Conservation (phyloP, 768 basidiomycete species). For the Boletus eberwhitei region DNA sequence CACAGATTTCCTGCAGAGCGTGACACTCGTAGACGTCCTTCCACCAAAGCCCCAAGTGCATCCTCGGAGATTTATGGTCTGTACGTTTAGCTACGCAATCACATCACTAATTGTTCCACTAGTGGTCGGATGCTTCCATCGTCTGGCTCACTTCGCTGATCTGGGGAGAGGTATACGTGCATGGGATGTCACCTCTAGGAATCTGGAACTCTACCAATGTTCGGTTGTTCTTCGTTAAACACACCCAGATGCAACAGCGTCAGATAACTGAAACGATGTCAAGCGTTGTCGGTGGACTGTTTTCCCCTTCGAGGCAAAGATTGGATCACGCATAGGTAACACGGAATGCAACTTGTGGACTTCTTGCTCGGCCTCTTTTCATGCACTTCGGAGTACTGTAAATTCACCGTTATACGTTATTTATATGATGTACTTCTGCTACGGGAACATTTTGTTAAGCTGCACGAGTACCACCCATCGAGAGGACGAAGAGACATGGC, state of each 20-base stretch:
- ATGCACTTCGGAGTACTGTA: neutral
- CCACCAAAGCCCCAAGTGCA: slow-evolving; percentile 63
- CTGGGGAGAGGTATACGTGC: slow-evolving; percentile 95
- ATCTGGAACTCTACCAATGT: slow-evolving; percentile 92
- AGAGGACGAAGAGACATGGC: neutral
- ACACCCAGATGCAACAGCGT: slow-evolving; percentile 63
- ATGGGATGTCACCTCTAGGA: slow-evolving; percentile 80
- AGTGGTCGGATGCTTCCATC: slow-evolving; percentile 93
- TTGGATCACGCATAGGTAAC: slow-evolving; percentile 24
- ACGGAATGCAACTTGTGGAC: neutral
- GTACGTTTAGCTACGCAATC: slow-evolving; percentile 22
- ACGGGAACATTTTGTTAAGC: neutral
- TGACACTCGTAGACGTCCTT: slow-evolving; percentile 67
- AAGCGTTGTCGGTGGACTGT: slow-evolving; percentile 76
- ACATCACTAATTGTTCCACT: neutral
- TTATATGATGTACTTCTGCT: neutral
- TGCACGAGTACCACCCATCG: neutral
- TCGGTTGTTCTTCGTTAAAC: slow-evolving; percentile 88
- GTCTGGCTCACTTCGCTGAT: slow-evolving; percentile 91
- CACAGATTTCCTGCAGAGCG: slow-evolving; percentile 69
- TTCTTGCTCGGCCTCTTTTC: neutral
- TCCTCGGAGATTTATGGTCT: slow-evolving; percentile 74
- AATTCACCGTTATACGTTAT: neutral
- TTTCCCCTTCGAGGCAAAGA: slow-evolving; percentile 42
- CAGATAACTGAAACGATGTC: slow-evolving; percentile 78